Base-by-base conservation (phyloP, 306 rosid genomes). In the Cucumis melo region DNA sequence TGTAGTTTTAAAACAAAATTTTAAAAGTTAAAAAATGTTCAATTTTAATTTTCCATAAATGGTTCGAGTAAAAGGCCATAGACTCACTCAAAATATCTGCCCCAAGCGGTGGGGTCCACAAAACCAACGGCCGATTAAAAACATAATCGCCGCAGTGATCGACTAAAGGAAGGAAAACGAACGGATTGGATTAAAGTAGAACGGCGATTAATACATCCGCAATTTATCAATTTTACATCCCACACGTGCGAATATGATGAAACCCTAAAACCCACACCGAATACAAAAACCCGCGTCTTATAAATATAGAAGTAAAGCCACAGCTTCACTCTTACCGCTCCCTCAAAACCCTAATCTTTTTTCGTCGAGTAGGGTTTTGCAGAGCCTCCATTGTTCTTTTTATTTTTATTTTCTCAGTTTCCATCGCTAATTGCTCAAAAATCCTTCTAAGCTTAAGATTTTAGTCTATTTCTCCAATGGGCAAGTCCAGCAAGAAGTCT, bases 401-500 rank as follows among this genome's bases (percentile, higher is more conserved):
- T 24, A 42, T 19, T 5, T 15, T 27, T 19, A 1, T 7, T 5
- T 32, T 50, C 29, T 24, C 34, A 0, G 24, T 11, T 27, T 59
- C 32, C 27, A 4, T 23, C 39, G 10, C 56, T 2, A 8, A 12
- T 7, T 24, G 16, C 2, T 16, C 6, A 5, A 48, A 7, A 61
- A 76, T 0, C 57, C 8, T 7, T 59, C 57, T 3, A 3, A n/a
- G 29, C 17, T 7, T 10, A 23, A 44, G 46, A 29, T 46, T 15
- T 61, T 20, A 2, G 2, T 51, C 53, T 55, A 17, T 44, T 12
- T 34, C 23, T 32, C 24, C 1, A 20, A 93, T 93, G 98, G 88
- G 87, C 55, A 93, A 91, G 81, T 81, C 91, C 8, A 89, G 92
- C 90, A 93, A 89, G 89, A 91, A 93, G 56, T 87, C 98, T 2